Percentiles rank a stretch among this genome's conserved stretches.
These are phyloP conservation scores for Aspergillus unguis DNA, from an alignment of 2,329 filamentous ascomycete species.

Conservation along the genomic window DNA sequence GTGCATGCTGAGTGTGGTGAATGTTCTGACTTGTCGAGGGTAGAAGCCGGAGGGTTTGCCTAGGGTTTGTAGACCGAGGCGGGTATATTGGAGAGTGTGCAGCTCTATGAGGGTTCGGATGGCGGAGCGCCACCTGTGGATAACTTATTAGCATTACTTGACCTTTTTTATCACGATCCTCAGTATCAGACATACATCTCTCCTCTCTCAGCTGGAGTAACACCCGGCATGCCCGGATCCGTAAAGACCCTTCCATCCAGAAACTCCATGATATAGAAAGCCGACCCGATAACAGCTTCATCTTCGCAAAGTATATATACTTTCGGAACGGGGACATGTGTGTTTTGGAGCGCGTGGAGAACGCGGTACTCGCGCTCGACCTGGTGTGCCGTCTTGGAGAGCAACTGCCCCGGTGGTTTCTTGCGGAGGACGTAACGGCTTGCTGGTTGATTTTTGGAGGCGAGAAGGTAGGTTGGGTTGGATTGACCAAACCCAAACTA, in stretches of 20 bases:
- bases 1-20: conserved; percentile 70
- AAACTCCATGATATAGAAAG: conserved; percentile 98
- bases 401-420: conserved; percentile 87
- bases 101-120: conserved; percentile 79
- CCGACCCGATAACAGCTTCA: conserved; percentile 71
- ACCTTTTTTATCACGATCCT: no score
- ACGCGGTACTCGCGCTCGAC: conserved; percentile 94
- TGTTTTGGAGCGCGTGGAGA: conserved; percentile 73
- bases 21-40: conserved; percentile 79
- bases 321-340: conserved; percentile 80
- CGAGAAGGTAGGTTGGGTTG: conserved; percentile 94
- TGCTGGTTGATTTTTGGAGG: conserved; percentile 58
- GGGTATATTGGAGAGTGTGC: conserved; percentile 66
- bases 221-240: conserved; percentile 74
- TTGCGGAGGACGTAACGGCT: conserved; percentile 83
- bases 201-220: conserved; percentile 64
- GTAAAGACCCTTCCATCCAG: conserved; percentile 91
- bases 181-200: conserved; percentile 55
- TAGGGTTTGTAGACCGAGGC: conserved; percentile 67
- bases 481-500: conserved; percentile 97
- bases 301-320: conserved; percentile 86
- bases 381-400: conserved; percentile 91
- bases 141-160: no score
- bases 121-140: conserved; percentile 71
- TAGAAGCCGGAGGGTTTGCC: conserved; percentile 78